phyloP scores from a whole-genome alignment of 108 stramenopile species.

The Cylindrotheca fusiformis region DNA sequence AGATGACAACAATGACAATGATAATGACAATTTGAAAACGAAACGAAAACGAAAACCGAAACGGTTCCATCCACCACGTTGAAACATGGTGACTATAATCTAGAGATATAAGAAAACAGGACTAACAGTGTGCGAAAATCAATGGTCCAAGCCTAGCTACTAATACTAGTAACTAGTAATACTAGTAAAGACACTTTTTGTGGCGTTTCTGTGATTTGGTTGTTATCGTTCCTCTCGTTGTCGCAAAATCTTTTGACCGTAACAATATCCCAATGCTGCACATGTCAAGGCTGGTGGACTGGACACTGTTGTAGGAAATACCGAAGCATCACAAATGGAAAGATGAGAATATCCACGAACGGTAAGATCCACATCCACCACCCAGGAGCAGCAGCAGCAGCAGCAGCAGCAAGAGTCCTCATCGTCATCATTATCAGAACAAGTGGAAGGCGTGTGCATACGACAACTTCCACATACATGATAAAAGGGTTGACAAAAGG shows the following conservation, averaged over 20 bases:
- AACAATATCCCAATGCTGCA: constrained; percentile 50
- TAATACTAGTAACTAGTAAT: too few species aligned
- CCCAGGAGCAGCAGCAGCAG: too few species aligned
- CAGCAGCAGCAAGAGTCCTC: too few species aligned
- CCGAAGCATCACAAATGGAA: constrained; percentile 72
- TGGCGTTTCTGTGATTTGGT: too few species aligned
- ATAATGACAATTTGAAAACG: constrained; percentile 4
- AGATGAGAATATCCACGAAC: constrained; percentile 41
- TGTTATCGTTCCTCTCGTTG: not conserved
- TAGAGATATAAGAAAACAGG: too few species aligned
- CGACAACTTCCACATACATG: constrained; percentile 78
- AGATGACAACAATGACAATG: constrained; percentile 37
- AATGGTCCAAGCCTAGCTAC: too few species aligned
- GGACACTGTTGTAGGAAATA: constrained; percentile 52
- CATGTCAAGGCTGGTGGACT: constrained; percentile 76
- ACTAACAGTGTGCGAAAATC: too few species aligned
- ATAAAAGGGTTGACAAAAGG: constrained; percentile 66
- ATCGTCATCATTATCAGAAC: constrained; percentile 9
- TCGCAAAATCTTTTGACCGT: not conserved
- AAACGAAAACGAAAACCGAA: constrained; percentile 8
- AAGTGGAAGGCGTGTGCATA: constrained; percentile 34
- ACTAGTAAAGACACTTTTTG: too few species aligned
- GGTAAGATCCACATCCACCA: constrained; percentile 53
- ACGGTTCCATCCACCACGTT: not conserved
- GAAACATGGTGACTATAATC: not conserved